A percentile compares a stretch with the other conserved stretches of the same genome.
Evolutionary conservation across 139 green algal genomes (phyloP).

Genomic region (Nannochloris sp.): DNA sequence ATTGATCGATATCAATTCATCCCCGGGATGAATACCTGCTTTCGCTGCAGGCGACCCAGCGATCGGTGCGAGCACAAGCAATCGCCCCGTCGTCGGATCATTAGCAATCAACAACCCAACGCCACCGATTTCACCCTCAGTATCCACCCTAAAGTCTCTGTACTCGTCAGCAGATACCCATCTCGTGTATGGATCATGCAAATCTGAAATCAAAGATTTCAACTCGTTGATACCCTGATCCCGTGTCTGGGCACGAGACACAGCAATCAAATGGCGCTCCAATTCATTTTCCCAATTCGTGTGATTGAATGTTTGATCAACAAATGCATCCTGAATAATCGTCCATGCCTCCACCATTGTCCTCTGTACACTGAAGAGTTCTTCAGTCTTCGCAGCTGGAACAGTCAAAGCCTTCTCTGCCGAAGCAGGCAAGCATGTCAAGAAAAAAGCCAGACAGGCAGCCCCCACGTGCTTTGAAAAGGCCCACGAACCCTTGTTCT

Average conservation of each 20-base stretch:
- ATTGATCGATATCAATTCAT: slow-evolving; percentile 67
- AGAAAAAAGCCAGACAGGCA: not conserved
- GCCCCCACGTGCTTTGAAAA: not conserved
- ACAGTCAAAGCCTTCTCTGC: slow-evolving; percentile 24
- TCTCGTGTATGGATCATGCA: slow-evolving; percentile 89
- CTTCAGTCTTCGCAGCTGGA: slow-evolving; percentile 49
- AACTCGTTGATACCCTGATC: slow-evolving; percentile 45
- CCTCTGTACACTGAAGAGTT: slow-evolving; percentile 60
- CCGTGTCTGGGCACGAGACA: not conserved
- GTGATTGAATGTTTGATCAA: slow-evolving; percentile 59
- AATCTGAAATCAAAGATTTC: slow-evolving; percentile 61
- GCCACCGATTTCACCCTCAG: slow-evolving; percentile 74
- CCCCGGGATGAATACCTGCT: slow-evolving; percentile 73
- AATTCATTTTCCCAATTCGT: slow-evolving; percentile 34
- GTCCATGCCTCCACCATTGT: slow-evolving; percentile 77
- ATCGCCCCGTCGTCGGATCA: slow-evolving; percentile 37
- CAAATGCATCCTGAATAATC: slow-evolving; percentile 62
- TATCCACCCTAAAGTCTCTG: slow-evolving; percentile 61
- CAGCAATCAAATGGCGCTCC: not conserved
- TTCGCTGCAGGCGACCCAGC: slow-evolving; percentile 70
- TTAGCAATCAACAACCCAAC: slow-evolving; percentile 86
- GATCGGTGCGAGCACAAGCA: slow-evolving; percentile 79
- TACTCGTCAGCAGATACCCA: slow-evolving; percentile 78
- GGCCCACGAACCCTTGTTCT: not conserved
- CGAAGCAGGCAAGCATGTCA: not conserved